A percentile compares a stretch with the other conserved stretches of the same genome.
Evolutionary conservation across 176 grass and related monocot genomes (phyloP).

Genomic region (Puya raimondii): DNA sequence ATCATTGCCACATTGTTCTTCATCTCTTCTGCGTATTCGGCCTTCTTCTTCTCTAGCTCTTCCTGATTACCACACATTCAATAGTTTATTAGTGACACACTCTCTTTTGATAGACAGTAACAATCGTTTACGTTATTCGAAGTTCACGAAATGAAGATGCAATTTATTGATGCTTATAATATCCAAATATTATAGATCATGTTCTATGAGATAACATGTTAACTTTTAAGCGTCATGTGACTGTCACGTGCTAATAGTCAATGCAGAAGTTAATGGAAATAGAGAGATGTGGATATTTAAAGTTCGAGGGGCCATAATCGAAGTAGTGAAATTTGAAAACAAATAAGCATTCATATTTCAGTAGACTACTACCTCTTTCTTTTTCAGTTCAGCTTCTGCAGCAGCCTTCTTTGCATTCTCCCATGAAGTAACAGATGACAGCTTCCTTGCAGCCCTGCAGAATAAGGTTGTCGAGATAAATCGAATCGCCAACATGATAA

Average conservation of each 20-base stretch:
- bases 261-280: too few relatives aligned
- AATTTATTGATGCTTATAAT: too few relatives aligned
- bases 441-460: constrained; percentile 58
- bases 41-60: constrained; percentile 85
- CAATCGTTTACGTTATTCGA: too few relatives aligned
- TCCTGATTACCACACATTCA: constrained; percentile 37
- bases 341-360: neutral
- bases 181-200: too few relatives aligned
- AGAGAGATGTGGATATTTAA: too few relatives aligned
- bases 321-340: too few relatives aligned
- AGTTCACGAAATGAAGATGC: too few relatives aligned
- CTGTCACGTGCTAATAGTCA: too few relatives aligned
- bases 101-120: neutral
- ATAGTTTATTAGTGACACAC: neutral
- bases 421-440: constrained; percentile 62
- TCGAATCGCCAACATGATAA: neutral
- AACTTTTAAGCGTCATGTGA: too few relatives aligned
- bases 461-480: neutral
- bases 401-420: constrained; percentile 72
- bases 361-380: constrained; percentile 46
- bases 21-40: constrained; percentile 85
- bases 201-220: too few relatives aligned
- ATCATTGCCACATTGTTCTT: constrained; percentile 72
- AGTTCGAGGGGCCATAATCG: too few relatives aligned
- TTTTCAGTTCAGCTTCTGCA: constrained; percentile 58